phyloP scores from a whole-genome alignment of 2,329 filamentous ascomycete species.

The Pezizomycotina sp. region DNA sequence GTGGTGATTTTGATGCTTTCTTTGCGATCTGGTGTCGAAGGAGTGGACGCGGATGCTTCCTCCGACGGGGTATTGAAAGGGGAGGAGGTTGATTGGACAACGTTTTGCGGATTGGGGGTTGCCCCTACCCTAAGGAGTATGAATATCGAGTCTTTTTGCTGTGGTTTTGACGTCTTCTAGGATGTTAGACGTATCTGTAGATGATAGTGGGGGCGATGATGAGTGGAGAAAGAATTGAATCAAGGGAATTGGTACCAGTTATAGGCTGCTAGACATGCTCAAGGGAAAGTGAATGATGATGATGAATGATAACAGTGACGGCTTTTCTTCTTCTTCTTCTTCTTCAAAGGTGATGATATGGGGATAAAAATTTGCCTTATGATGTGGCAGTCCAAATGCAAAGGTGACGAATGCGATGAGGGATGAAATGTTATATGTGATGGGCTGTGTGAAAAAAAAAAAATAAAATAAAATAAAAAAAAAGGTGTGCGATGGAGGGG shows the following conservation, averaged over 20 bases:
- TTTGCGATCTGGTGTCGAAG: slow-evolving; percentile 1
- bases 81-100: too few relatives aligned
- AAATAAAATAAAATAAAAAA: not conserved
- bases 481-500: slow-evolving; percentile 1
- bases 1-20: not conserved
- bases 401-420: slow-evolving; percentile 1
- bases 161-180: too few relatives aligned
- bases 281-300: too few relatives aligned
- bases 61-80: slow-evolving; percentile 6
- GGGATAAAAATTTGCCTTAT: not conserved
- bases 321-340: slow-evolving; percentile 3
- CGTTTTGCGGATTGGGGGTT: too few relatives aligned
- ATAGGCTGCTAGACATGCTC: too few relatives aligned
- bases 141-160: too few relatives aligned
- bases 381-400: not conserved
- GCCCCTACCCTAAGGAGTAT: too few relatives aligned
- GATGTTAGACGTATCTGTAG: too few relatives aligned
- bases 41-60: slow-evolving; percentile 4
- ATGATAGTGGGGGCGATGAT: too few relatives aligned
- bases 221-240: too few relatives aligned
- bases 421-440: not conserved
- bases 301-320: not conserved
- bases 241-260: too few relatives aligned
- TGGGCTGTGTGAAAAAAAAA: not conserved
- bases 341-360: slow-evolving; percentile 1